A percentile compares a stretch with the other conserved stretches of the same genome.
Evolutionary conservation across 2,329 filamentous ascomycete genomes (phyloP).

Genomic region (Pestalotiopsis sp.): DNA sequence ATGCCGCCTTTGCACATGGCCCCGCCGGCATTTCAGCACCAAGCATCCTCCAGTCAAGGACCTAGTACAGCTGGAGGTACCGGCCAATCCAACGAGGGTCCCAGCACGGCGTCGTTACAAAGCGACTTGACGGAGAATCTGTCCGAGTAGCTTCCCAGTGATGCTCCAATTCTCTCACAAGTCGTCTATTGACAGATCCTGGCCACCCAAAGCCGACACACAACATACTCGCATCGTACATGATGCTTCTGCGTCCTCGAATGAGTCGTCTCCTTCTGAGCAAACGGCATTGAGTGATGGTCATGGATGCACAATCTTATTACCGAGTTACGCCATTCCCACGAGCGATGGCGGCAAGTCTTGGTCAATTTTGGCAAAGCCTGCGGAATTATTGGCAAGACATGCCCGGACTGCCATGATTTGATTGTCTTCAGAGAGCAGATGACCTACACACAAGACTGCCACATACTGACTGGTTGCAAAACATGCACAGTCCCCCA

Average conservation of each 20-base stretch:
- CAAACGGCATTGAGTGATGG: too few relatives aligned
- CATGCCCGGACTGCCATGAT: not conserved
- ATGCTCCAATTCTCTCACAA: not conserved
- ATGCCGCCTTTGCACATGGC: not conserved
- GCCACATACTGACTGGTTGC: not conserved
- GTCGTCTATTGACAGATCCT: not conserved
- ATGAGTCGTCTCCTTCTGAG: too few relatives aligned
- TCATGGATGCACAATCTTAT: not conserved
- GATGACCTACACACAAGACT: not conserved
- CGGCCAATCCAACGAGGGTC: not conserved
- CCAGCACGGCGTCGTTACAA: constrained; percentile 3
- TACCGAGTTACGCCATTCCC: not conserved
- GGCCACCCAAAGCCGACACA: too few relatives aligned
- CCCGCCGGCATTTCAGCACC: not conserved
- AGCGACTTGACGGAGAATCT: not conserved
- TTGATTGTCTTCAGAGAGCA: not conserved
- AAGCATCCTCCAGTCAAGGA: not conserved
- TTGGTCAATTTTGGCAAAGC: not conserved
- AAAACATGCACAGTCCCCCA: not conserved
- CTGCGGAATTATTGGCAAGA: not conserved
- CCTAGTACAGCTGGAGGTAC: constrained; percentile 12
- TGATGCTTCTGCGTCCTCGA: too few relatives aligned
- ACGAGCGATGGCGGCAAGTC: not conserved
- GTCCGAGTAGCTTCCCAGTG: not conserved
- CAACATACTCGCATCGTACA: too few relatives aligned